A percentile compares a stretch with the other conserved stretches of the same genome.
Conservation (phyloP, 176 grass and related monocot species). For the Leersia perrieri region DNA sequence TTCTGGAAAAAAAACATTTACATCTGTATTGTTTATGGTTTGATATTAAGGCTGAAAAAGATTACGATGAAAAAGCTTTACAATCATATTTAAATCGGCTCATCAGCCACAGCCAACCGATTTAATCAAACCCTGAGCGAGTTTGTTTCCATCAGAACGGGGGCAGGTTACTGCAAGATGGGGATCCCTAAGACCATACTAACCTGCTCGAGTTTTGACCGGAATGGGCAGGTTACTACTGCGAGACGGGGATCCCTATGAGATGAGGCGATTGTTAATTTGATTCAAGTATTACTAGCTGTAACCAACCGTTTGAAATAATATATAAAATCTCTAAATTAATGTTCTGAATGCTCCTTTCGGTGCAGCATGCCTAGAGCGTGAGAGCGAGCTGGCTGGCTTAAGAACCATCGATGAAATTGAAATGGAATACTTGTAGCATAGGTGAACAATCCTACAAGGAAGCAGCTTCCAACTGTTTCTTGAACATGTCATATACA, state of each 20-base stretch:
- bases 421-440: constrained; percentile 3
- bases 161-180: too few relatives aligned
- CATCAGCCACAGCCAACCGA: too few relatives aligned
- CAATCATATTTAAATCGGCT: too few relatives aligned
- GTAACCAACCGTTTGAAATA: not conserved
- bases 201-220: not conserved
- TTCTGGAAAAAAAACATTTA: too few relatives aligned
- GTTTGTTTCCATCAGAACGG: too few relatives aligned
- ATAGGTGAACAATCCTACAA: not conserved
- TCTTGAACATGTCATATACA: not conserved
- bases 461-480: not conserved
- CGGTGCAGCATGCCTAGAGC: not conserved
- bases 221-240: not conserved
- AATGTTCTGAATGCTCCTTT: not conserved
- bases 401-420: constrained; percentile 19
- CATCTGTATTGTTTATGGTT: too few relatives aligned
- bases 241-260: constrained; percentile 6
- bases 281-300: not conserved
- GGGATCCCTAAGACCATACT: too few relatives aligned
- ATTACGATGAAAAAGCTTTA: too few relatives aligned
- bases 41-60: too few relatives aligned
- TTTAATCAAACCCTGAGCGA: too few relatives aligned
- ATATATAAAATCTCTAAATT: not conserved
- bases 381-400: not conserved
- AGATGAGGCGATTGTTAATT: not conserved